phyloP scores from a whole-genome alignment of 495 filamentous ascomycete species.

The Penicillium coprophilum region DNA sequence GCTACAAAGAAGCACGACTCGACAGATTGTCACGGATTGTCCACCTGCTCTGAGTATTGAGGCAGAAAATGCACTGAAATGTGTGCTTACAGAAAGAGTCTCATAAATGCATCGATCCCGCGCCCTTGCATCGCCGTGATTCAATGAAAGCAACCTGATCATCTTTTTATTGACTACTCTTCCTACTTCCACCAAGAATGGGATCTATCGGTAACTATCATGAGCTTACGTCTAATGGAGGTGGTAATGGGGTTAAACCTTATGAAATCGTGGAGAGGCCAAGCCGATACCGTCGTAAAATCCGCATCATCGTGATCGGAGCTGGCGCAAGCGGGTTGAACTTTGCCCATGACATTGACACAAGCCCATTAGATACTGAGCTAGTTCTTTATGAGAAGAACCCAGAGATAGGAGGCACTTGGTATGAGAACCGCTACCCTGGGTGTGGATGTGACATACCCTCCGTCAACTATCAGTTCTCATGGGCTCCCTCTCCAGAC shows the following conservation, averaged over 20 bases:
- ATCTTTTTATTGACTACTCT: not conserved
- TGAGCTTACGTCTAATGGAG: slow-evolving; percentile 8
- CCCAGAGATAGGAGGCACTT: slow-evolving; percentile 47
- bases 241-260: not conserved
- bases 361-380: slow-evolving; percentile 37
- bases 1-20: not conserved
- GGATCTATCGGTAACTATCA: slow-evolving; percentile 12
- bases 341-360: slow-evolving; percentile 43
- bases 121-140: not conserved
- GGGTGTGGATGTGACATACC: slow-evolving; percentile 48
- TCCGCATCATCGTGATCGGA: slow-evolving; percentile 42
- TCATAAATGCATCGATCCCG: slow-evolving; percentile 12
- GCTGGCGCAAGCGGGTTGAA: slow-evolving; percentile 42
- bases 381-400: slow-evolving; percentile 46
- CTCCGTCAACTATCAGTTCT: slow-evolving; percentile 37
- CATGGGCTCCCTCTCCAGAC: slow-evolving; percentile 26
- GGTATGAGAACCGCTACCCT: slow-evolving; percentile 62
- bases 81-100: not conserved
- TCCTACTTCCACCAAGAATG: slow-evolving; percentile 1
- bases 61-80: not conserved
- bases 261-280: slow-evolving; percentile 42
- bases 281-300: slow-evolving; percentile 35
- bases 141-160: slow-evolving; percentile 4
- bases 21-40: slow-evolving; percentile 1
- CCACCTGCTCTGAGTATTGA: not conserved